phyloP scores from a whole-genome alignment of 2,329 filamentous ascomycete species.

The Penicillium freii region DNA sequence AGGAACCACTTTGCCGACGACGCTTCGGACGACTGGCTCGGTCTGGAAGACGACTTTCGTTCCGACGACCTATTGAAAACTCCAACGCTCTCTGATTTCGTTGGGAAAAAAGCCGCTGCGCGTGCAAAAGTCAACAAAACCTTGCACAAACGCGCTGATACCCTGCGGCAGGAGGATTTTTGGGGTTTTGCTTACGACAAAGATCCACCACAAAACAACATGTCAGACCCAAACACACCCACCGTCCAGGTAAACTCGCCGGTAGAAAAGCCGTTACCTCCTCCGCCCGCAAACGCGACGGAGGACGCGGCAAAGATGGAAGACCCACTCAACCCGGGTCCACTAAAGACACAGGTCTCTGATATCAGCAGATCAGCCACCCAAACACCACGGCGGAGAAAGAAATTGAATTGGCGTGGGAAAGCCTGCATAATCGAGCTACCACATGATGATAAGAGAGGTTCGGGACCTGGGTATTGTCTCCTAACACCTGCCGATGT shows the following conservation, averaged over 20 bases:
- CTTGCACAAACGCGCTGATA: conserved; percentile 41
- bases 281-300: conserved; percentile 27
- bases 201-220: conserved; percentile 34
- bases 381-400: conserved; percentile 52
- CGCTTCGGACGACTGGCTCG: conserved; percentile 45
- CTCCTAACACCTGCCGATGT: conserved; percentile 43
- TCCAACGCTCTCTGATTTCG: conserved; percentile 40
- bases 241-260: conserved; percentile 25
- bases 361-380: conserved; percentile 22
- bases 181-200: conserved; percentile 47
- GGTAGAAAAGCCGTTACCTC: conserved; percentile 44
- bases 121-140: conserved; percentile 35
- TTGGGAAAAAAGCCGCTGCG: conserved; percentile 24
- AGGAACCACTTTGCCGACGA: conserved; percentile 44
- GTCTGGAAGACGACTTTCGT: conserved; percentile 39
- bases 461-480: conserved; percentile 44
- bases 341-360: conserved; percentile 15
- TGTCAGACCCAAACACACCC: conserved; percentile 32
- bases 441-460: conserved; percentile 66
- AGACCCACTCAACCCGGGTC: conserved; percentile 7
- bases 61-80: conserved; percentile 43
- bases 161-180: conserved; percentile 46
- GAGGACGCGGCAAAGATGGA: conserved; percentile 9
- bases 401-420: conserved; percentile 71
- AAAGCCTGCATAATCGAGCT: conserved; percentile 71